These are phyloP conservation scores for Arthrobotrys iridis DNA, from an alignment of 2,329 filamentous ascomycete genomes.

Conservation along the genomic window DNA sequence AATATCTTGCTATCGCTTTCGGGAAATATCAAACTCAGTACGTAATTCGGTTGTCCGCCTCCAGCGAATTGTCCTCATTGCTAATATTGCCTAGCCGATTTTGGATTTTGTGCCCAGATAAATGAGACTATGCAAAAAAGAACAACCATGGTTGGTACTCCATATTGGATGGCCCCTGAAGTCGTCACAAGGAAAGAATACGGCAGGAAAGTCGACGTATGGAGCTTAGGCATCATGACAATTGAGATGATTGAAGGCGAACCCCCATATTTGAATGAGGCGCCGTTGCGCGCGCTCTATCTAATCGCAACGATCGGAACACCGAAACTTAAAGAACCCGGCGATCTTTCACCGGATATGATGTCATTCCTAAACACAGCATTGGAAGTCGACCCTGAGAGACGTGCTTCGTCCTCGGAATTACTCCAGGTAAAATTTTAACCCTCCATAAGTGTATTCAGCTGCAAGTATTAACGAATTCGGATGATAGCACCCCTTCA, in stretches of 20 bases:
- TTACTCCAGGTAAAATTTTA: slow-evolving; percentile 78
- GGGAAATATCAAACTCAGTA: slow-evolving; percentile 96
- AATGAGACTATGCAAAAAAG: slow-evolving; percentile 97
- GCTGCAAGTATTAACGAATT: slow-evolving; percentile 45
- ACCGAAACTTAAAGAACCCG: slow-evolving; percentile 91
- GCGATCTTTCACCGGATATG: slow-evolving; percentile 81
- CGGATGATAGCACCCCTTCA: slow-evolving; percentile 76
- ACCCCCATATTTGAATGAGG: slow-evolving; percentile 95
- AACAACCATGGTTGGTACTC: slow-evolving; percentile 98
- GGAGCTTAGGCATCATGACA: slow-evolving; percentile 98
- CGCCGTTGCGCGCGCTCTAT: slow-evolving; percentile 89
- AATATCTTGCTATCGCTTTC: slow-evolving; percentile 94
- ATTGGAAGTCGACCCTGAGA: slow-evolving; percentile 95
- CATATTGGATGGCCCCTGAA: slow-evolving; percentile 99
- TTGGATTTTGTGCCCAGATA: slow-evolving; percentile 98
- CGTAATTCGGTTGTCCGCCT: not conserved
- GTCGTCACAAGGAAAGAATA: slow-evolving; percentile 98
- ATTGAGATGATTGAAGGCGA: slow-evolving; percentile 99
- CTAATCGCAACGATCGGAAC: slow-evolving; percentile 97
- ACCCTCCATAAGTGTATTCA: slow-evolving; percentile 36
- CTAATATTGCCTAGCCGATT: slow-evolving; percentile 76
- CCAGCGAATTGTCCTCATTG: not conserved
- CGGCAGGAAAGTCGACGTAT: slow-evolving; percentile 97
- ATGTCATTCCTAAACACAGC: slow-evolving; percentile 92
- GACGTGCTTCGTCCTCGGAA: slow-evolving; percentile 93